These are phyloP conservation scores for Entophlyctis helioformis DNA, from an alignment of 192 early-diverging fungal species.

Conservation along the genomic window DNA sequence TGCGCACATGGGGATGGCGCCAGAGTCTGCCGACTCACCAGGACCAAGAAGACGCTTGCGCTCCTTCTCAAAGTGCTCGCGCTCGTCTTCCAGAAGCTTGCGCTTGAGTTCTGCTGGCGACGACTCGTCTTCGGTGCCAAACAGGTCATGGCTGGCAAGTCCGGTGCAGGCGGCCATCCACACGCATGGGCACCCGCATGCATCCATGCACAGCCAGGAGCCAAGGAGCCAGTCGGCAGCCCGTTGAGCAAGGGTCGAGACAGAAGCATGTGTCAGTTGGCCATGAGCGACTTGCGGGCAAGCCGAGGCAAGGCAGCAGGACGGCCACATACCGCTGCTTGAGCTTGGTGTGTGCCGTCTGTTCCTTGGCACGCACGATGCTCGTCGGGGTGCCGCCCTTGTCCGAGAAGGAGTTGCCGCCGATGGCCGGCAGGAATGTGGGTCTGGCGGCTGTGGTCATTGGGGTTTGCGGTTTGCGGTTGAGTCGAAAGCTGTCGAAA, in stretches of 20 bases:
- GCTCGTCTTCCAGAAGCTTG: conserved; percentile 21
- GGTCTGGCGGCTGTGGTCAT: conserved; percentile 16
- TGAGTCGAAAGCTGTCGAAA: too few species aligned
- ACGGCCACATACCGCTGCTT: conserved; percentile 22
- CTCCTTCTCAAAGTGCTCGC: conserved; percentile 13
- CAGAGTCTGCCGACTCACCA: conserved; percentile 2
- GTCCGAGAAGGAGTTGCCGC: conserved; percentile 34
- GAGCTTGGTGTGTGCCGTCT: conserved; percentile 27
- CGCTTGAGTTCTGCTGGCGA: too few species aligned
- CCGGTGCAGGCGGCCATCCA: too few species aligned
- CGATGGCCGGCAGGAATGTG: conserved; percentile 40
- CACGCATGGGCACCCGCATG: too few species aligned
- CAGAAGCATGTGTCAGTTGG: neutral
- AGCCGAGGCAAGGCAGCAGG: too few species aligned
- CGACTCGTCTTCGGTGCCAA: too few species aligned
- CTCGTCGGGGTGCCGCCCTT: conserved; percentile 21
- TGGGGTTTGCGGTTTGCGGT: too few species aligned
- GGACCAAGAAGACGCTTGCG: conserved; percentile 3
- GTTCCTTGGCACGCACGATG: conserved; percentile 15
- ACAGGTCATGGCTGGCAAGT: too few species aligned
- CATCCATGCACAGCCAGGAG: too few species aligned
- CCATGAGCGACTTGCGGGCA: neutral
- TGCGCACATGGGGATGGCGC: neutral
- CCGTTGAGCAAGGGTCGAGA: neutral
- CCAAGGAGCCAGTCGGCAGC: too few species aligned